Percentiles rank a stretch among this genome's conserved stretches.
Conservation (phyloP, 2,329 filamentous ascomycete genomes). For the Onygenales sp. region DNA sequence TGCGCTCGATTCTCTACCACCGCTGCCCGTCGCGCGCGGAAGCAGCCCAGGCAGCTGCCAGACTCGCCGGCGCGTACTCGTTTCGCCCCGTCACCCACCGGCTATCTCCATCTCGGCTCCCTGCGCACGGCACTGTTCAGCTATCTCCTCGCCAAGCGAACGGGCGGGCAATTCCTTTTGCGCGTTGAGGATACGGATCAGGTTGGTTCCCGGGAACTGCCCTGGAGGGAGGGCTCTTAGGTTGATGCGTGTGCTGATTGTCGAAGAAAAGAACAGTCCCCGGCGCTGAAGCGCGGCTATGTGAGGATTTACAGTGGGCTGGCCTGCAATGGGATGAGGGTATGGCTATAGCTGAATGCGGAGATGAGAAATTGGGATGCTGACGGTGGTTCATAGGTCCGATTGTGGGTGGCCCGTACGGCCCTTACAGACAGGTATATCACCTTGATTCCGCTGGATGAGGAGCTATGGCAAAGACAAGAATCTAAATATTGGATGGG, state of each 20-base stretch:
- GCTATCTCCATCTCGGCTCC: conserved; percentile 85
- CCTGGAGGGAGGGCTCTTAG: background rate
- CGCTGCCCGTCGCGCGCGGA: conserved; percentile 14
- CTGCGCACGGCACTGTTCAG: conserved; percentile 92
- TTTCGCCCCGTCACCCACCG: conserved; percentile 93
- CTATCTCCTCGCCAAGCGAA: conserved; percentile 78
- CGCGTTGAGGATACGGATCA: conserved; percentile 94
- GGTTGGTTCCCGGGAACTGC: conserved; percentile 38
- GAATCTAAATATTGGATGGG: background rate
- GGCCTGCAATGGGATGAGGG: conserved; percentile 91
- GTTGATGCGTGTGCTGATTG: conserved; percentile 20
- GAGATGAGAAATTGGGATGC: background rate
- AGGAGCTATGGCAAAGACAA: background rate
- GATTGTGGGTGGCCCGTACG: conserved; percentile 66
- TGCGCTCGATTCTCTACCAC: conserved; percentile 24
- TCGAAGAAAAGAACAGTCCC: conserved; percentile 66
- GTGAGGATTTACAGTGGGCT: conserved; percentile 76
- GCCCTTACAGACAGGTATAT: conserved; percentile 75
- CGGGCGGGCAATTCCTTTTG: conserved; percentile 80
- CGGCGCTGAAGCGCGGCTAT: conserved; percentile 69
- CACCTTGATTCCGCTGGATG: background rate
- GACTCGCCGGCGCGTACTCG: conserved; percentile 61
- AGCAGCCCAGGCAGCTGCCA: conserved; percentile 31
- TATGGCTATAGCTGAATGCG: conserved; percentile 20
- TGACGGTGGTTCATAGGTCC: conserved; percentile 48